Evolutionary conservation across 2,329 filamentous ascomycete genomes (phyloP), one percentile per base, ranked within the genome.

Genomic region (Penicillium oxalicum): DNA sequence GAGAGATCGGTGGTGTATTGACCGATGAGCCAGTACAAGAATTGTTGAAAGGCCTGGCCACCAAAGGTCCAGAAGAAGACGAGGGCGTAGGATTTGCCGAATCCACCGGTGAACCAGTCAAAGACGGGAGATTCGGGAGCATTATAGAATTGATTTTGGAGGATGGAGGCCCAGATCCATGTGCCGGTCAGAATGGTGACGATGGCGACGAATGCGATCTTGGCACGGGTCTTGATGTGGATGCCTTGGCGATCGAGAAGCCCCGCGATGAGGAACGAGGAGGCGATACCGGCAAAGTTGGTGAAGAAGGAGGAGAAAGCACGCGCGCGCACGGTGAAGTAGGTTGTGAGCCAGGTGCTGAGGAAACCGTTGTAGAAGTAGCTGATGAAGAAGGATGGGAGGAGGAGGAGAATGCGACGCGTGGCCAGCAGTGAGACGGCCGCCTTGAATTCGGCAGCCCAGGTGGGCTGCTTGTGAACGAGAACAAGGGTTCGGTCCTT

Each of bases 301-400:
- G 57, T 60, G 48, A 60, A 58, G 52, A 60, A 60, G 1, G 57
- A 60, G 4, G 56, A 58, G 48, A 60, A 60, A 9, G 57, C 57
- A 9, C 57, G 57, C 9, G 57, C 56, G 3, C 57, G 57, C 8
- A 60, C 54, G 28, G 54, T 58, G 52, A 60, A 60, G 49, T 60
- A 60, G 41, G 39, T 47, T 24, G 57, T 60, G 39, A 60, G 44
- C 49, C 53, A 63, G 1, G 61, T 63, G 46, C 57, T 60, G 24
- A 55, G 44, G 54, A 63, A 63, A 29, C 56, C 61, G 45, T 63
- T 62, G 51, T 61, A 63, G 54, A 63, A 63, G 48, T 62, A 62
- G 39, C 61, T 63, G 54, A 62, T 62, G 53, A 63, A 63, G 50
- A 63, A 62, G 2, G 60, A 47, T 0, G 61, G 61, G 4, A 63